Percentiles rank a stretch among this genome's conserved stretches.
Conservation (phyloP, 176 grass and related monocot species). For the Carex parvula region DNA sequence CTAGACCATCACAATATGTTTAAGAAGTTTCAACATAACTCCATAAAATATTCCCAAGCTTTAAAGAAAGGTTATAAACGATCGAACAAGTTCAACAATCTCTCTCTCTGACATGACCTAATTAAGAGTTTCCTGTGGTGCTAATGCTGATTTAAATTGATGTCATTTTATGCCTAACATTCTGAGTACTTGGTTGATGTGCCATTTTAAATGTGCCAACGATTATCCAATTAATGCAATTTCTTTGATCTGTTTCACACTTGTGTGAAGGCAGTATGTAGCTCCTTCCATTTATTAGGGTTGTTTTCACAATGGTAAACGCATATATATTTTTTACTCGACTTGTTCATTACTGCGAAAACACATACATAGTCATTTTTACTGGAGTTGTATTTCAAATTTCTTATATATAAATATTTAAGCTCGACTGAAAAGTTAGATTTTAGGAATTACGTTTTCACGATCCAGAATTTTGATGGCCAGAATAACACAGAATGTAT, state of each 20-base stretch:
- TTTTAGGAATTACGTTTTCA: background rate
- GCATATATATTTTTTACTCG: too few species aligned
- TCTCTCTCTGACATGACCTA: background rate
- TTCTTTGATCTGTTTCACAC: background rate
- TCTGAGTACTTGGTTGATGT: background rate
- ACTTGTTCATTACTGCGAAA: background rate
- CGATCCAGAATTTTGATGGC: background rate
- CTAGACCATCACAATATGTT: background rate
- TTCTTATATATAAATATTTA: background rate
- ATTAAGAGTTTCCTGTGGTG: background rate
- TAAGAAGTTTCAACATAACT: background rate
- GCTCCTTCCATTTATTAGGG: background rate
- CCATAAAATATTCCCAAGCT: background rate
- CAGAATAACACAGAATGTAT: background rate
- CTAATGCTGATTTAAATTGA: background rate
- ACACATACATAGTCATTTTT: background rate
- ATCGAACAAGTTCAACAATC: background rate
- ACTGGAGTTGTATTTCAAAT: background rate
- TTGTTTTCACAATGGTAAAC: background rate
- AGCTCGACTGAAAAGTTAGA: background rate
- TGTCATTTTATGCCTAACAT: conserved; percentile 1
- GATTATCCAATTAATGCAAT: background rate
- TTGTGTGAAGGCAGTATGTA: background rate
- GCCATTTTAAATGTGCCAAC: background rate
- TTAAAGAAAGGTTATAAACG: background rate